Evolutionary conservation across 495 filamentous ascomycete genomes (phyloP).

Genomic region (Penicillium soppii): DNA sequence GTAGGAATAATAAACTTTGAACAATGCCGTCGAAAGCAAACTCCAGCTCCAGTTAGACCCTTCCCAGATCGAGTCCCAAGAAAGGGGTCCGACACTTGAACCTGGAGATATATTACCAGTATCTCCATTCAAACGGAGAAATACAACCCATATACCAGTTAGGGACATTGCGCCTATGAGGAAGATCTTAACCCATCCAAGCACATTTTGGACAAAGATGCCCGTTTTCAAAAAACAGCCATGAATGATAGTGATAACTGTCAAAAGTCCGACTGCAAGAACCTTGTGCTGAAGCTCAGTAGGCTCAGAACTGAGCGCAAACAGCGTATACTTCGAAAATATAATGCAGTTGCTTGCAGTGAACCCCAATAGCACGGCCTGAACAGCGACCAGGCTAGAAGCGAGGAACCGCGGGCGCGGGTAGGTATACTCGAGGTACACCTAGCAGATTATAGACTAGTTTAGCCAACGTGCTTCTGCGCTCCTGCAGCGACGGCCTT

Average conservation of each 20-base stretch:
- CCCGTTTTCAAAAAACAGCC: slow-evolving; percentile 37
- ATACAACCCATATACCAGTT: slow-evolving; percentile 44
- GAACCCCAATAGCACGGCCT: slow-evolving; percentile 69
- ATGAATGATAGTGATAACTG: slow-evolving; percentile 37
- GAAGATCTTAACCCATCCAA: slow-evolving; percentile 50
- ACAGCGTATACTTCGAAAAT: slow-evolving; percentile 45
- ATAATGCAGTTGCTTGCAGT: slow-evolving; percentile 51
- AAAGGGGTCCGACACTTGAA: not conserved
- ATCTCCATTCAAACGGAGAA: slow-evolving; percentile 23
- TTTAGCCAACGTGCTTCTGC: slow-evolving; percentile 3
- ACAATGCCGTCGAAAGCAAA: slow-evolving; percentile 60
- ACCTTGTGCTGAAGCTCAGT: slow-evolving; percentile 36
- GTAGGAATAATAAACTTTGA: slow-evolving; percentile 75
- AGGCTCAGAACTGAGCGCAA: slow-evolving; percentile 33
- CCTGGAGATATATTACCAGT: slow-evolving; percentile 14
- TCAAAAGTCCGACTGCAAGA: slow-evolving; percentile 37
- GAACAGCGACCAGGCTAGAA: slow-evolving; percentile 64
- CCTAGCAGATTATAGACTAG: slow-evolving; percentile 12
- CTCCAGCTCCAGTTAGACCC: slow-evolving; percentile 49
- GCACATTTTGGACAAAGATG: slow-evolving; percentile 45
- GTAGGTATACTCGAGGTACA: slow-evolving; percentile 78
- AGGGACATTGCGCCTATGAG: slow-evolving; percentile 44
- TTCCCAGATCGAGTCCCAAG: slow-evolving; percentile 40
- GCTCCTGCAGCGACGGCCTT: not conserved
- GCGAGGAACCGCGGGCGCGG: slow-evolving; percentile 66